These are phyloP conservation scores for Backusella circina DNA, from an alignment of 192 early-diverging fungal genomes.

Conservation along the genomic window DNA sequence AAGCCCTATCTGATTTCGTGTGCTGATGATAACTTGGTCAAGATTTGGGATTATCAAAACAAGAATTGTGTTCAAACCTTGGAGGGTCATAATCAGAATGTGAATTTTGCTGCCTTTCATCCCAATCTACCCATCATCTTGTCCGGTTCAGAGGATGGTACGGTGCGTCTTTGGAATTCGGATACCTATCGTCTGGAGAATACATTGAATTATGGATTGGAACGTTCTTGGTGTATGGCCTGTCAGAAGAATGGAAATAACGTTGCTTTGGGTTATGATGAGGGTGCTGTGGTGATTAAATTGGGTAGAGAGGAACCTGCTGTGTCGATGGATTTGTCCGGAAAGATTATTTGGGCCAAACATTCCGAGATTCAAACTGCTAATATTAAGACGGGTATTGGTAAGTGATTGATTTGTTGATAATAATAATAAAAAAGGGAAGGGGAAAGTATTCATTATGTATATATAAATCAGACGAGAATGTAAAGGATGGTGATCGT, in stretches of 20 bases:
- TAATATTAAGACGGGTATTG: slow-evolving; percentile 81
- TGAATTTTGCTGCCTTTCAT: slow-evolving; percentile 87
- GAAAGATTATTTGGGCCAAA: slow-evolving; percentile 98
- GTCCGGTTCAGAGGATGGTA: slow-evolving; percentile 92
- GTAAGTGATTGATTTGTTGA: slow-evolving; percentile 20
- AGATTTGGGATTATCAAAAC: slow-evolving; percentile 99
- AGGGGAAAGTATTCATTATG: neutral
- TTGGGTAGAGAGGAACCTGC: slow-evolving; percentile 95
- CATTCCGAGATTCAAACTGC: slow-evolving; percentile 96
- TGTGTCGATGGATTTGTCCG: slow-evolving; percentile 93
- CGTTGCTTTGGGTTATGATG: slow-evolving; percentile 94
- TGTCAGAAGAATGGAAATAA: slow-evolving; percentile 85
- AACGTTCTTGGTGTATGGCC: slow-evolving; percentile 94
- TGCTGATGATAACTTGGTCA: slow-evolving; percentile 90
- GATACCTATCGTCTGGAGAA: slow-evolving; percentile 96
- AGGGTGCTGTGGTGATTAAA: slow-evolving; percentile 94
- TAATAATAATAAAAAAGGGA: neutral
- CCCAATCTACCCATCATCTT: slow-evolving; percentile 97
- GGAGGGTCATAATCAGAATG: slow-evolving; percentile 96
- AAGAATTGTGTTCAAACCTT: slow-evolving; percentile 98
- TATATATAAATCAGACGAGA: slow-evolving; percentile 52
- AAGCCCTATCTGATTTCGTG: slow-evolving; percentile 96
- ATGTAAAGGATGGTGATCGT: slow-evolving; percentile 90
- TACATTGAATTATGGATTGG: slow-evolving; percentile 96
- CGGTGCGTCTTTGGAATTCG: slow-evolving; percentile 94